phyloP scores from a whole-genome alignment of 805 yeast genomes.

The Ogataea allantospora region DNA sequence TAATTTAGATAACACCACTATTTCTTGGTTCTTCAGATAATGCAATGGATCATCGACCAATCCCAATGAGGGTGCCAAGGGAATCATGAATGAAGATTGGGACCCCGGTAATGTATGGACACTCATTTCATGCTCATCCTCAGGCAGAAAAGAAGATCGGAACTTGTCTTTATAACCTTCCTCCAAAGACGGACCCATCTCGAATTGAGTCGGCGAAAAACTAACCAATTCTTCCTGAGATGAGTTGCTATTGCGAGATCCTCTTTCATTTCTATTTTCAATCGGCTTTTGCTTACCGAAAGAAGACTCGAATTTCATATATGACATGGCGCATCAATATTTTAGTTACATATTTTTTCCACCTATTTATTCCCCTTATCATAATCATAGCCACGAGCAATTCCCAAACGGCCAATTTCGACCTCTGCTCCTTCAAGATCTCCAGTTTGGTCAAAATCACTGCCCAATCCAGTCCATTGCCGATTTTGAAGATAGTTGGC shows the following conservation, averaged over 20 bases:
- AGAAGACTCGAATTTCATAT: constrained; percentile 22
- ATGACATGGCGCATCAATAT: constrained; percentile 9
- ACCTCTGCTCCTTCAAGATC: constrained; percentile 68
- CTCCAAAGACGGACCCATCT: constrained; percentile 25
- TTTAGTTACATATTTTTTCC: background rate
- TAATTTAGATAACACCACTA: constrained; percentile 26
- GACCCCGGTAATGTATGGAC: constrained; percentile 10
- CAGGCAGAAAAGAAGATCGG: constrained; percentile 2
- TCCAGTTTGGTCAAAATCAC: constrained; percentile 57
- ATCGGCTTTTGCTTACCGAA: constrained; percentile 16
- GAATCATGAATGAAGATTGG: constrained; percentile 7
- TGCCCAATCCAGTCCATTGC: constrained; percentile 87
- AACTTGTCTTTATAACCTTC: constrained; percentile 19
- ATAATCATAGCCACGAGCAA: constrained; percentile 80
- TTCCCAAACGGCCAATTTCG: constrained; percentile 82
- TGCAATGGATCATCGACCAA: constrained; percentile 32
- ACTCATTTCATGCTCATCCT: constrained; percentile 7
- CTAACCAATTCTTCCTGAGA: constrained; percentile 21
- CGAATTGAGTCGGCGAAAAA: constrained; percentile 10
- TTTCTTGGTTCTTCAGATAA: constrained; percentile 34
- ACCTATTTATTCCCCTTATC: constrained; percentile 28
- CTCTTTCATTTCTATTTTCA: background rate
- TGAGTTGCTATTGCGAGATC: constrained; percentile 6
- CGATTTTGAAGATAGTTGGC: constrained; percentile 72
- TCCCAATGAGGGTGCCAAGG: constrained; percentile 23